These are phyloP conservation scores for Leccinum subtestaceum DNA, from an alignment of 768 basidiomycete species.

Conservation along the genomic window DNA sequence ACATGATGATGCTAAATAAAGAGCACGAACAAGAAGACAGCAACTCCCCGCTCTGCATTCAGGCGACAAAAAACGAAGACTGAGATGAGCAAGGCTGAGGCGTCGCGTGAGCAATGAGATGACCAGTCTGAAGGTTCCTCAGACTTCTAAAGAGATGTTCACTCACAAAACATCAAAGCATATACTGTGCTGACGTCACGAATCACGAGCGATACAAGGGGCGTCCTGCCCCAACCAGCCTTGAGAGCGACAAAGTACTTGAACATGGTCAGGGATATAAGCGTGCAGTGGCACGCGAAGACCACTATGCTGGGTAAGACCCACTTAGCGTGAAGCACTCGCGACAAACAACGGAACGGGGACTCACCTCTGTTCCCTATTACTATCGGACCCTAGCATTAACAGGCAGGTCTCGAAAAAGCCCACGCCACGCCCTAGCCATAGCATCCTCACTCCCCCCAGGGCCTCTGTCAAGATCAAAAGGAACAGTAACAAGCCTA, in stretches of 20 bases:
- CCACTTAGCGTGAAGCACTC: neutral
- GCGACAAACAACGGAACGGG: neutral
- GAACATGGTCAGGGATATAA: constrained; percentile 17
- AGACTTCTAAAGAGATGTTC: neutral
- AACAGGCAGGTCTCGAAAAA: neutral
- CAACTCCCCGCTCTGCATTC: constrained; percentile 1
- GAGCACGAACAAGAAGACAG: constrained; percentile 13
- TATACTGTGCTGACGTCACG: constrained; percentile 17
- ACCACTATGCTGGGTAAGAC: neutral
- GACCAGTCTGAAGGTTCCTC: neutral
- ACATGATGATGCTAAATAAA: neutral
- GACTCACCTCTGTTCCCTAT: neutral
- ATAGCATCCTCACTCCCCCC: neutral
- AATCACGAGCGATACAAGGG: constrained; percentile 20
- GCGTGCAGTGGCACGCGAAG: constrained; percentile 8
- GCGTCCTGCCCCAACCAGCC: constrained; percentile 17
- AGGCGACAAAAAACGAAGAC: neutral
- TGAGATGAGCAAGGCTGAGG: constrained; percentile 3
- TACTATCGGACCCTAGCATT: neutral
- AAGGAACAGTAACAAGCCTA: constrained; percentile 7
- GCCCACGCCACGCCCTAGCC: neutral
- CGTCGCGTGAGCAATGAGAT: neutral
- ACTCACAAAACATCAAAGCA: constrained; percentile 10
- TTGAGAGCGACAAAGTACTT: constrained; percentile 19
- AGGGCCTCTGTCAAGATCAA: constrained; percentile 2